Base-by-base conservation (phyloP, 2,329 filamentous ascomycete genomes). In the Talaromyces sp. region DNA sequence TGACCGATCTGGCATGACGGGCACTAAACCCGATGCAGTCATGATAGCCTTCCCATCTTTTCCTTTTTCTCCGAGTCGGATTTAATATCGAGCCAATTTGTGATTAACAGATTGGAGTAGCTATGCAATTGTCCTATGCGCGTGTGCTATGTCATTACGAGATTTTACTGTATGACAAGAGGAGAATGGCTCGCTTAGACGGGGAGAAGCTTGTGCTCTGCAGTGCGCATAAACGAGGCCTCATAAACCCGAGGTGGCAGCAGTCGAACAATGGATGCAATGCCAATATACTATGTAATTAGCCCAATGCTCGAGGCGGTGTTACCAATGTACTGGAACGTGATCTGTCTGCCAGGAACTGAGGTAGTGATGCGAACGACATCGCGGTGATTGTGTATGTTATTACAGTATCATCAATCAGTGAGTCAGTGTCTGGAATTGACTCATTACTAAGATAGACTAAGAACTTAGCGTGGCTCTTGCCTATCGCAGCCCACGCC, bases 11-110 rank as follows among this genome's bases (percentile, higher is more conserved):
- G 31, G 33, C 52, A 24, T 56, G 52, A 14, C 24, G 60, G 45
- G 47, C 47, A 62, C 37, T 62, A 52, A 22, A 52, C 60, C n/a
- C 52, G 61, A 52, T 59, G 58, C 35, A 54, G 63, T 39, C 57
- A 68, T 11, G 62, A 67, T 63, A 62, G 65, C 39, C 39, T 59
- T 27, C 58, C 22, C 14, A 11, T 31, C 47, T n/a, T 60, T 27
- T 60, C 9, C 50, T 37, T 50, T 49, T 50, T 50, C 33, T 61
- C 59, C 59, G 59, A 61, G 19, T 24, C 59, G 45, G 45, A 61
- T 61, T 50, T 61, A 60, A 60, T 22, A 22, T 22, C 22, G 22
- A 22, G 22, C 22, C 22, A 22, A 22, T 22, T 22, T 22, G 22
- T 6, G 27, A 31, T 31, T 31, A 14, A 27, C 47, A 24, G 22